Evolutionary conservation across 768 basidiomycete genomes (phyloP).

Genomic region (Kwoniella heveanensis): DNA sequence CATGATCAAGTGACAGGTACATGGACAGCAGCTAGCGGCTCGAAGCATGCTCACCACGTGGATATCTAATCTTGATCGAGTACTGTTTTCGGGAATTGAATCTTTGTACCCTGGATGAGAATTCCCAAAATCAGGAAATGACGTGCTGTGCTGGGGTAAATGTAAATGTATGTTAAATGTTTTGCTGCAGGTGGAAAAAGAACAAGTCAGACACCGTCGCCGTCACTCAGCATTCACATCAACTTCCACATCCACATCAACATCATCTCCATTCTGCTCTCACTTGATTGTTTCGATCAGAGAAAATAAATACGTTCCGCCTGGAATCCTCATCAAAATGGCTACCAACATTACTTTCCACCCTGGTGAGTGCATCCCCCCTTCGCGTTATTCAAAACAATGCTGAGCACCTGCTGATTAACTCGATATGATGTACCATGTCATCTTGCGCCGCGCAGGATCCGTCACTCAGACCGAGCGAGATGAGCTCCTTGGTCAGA

Average conservation of each 20-base stretch:
- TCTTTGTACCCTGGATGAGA: neutral
- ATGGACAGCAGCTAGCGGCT: too few species aligned
- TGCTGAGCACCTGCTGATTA: too few species aligned
- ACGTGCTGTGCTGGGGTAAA: slow-evolving; percentile 11
- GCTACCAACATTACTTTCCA: slow-evolving; percentile 60
- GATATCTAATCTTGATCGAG: slow-evolving; percentile 26
- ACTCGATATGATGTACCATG: too few species aligned
- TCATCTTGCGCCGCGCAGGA: too few species aligned
- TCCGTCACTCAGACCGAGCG: slow-evolving; percentile 74
- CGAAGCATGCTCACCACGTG: slow-evolving; percentile 2
- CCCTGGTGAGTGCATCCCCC: slow-evolving; percentile 47
- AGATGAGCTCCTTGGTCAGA: slow-evolving; percentile 68
- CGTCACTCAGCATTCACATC: too few species aligned
- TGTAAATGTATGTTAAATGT: neutral
- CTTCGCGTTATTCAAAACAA: too few species aligned
- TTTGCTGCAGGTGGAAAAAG: neutral
- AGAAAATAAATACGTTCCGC: too few species aligned
- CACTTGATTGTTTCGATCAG: too few species aligned
- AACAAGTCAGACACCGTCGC: neutral
- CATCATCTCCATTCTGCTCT: too few species aligned
- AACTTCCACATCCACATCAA: too few species aligned
- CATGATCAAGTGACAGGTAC: too few species aligned
- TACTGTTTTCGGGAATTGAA: slow-evolving; percentile 14
- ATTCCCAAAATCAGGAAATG: slow-evolving; percentile 8
- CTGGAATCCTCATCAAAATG: slow-evolving; percentile 39